phyloP scores from a whole-genome alignment of 2,329 filamentous ascomycete species.

The Fusarium coffeatum region DNA sequence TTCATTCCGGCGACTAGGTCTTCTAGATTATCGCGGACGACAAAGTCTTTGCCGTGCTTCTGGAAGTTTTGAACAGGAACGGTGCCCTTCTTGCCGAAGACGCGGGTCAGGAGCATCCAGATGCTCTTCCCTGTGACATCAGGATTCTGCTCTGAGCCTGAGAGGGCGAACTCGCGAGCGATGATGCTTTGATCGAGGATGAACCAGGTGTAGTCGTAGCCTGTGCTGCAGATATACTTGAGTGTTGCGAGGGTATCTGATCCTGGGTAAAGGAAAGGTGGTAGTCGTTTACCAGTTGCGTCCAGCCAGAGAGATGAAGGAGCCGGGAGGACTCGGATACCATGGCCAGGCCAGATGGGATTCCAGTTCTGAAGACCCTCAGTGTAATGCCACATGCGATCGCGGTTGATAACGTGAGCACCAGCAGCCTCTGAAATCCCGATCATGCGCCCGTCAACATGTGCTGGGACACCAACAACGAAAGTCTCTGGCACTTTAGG shows the following conservation, averaged over 20 bases:
- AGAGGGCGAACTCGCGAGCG: conserved; percentile 70
- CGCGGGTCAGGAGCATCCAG: conserved; percentile 62
- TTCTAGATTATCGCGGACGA: conserved; percentile 66
- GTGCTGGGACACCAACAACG: conserved; percentile 70
- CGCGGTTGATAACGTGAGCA: conserved; percentile 68
- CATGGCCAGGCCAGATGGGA: conserved; percentile 70
- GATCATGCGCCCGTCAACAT: conserved; percentile 74
- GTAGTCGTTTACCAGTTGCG: conserved; percentile 68
- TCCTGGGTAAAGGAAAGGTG: conserved; percentile 67
- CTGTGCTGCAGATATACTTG: conserved; percentile 69
- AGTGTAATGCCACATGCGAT: conserved; percentile 75
- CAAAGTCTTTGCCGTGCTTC: conserved; percentile 68
- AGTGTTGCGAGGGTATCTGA: conserved; percentile 68
- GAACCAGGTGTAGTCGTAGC: conserved; percentile 74
- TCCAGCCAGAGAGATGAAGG: conserved; percentile 73
- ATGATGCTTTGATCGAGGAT: conserved; percentile 69
- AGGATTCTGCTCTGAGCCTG: conserved; percentile 72
- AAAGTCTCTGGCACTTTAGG: conserved; percentile 66
- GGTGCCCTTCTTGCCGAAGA: conserved; percentile 65
- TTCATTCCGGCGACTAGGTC: conserved; percentile 71
- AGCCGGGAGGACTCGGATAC: conserved; percentile 69
- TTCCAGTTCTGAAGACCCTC: conserved; percentile 72
- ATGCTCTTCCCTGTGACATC: conserved; percentile 69
- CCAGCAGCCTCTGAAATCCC: conserved; percentile 65
- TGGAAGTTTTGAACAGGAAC: conserved; percentile 68